Conservation (phyloP, 2,329 filamentous ascomycete species). For the Fusarium papillatum region DNA sequence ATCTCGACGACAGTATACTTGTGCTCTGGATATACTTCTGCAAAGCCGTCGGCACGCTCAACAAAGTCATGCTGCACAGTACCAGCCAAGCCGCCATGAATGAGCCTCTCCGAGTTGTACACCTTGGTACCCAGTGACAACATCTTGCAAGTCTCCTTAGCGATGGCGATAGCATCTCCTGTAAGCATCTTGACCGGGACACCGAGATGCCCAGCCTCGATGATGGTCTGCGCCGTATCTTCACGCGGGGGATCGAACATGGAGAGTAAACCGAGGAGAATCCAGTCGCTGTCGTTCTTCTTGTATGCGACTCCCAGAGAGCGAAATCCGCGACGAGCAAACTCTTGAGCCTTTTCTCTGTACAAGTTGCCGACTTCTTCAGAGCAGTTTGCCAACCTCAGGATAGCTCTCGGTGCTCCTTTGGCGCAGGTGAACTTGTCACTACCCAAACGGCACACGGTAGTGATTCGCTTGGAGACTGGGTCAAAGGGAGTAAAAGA, state of each 20-base stretch:
- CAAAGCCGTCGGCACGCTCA: conserved; percentile 27
- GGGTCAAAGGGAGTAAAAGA: conserved; percentile 28
- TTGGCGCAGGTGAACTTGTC: conserved; percentile 17
- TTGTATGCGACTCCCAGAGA: conserved; percentile 33
- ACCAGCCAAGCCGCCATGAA: conserved; percentile 18
- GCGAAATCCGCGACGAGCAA: conserved; percentile 24
- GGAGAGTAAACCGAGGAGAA: conserved; percentile 18
- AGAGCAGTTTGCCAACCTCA: conserved; percentile 16
- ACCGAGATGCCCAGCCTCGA: conserved; percentile 22
- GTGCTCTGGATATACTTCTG: conserved; percentile 25
- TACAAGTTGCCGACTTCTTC: conserved; percentile 17
- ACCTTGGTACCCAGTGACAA: conserved; percentile 20
- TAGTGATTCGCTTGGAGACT: conserved; percentile 25
- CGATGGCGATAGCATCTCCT: conserved; percentile 28
- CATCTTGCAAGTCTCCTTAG: conserved; percentile 33
- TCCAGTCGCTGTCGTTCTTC: conserved; percentile 29
- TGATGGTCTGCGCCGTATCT: conserved; percentile 25
- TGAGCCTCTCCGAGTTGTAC: conserved; percentile 21
- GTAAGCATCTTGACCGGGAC: conserved; percentile 30
- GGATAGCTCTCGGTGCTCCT: conserved; percentile 15
- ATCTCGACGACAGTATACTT: conserved; percentile 30
- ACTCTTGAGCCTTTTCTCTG: conserved; percentile 27
- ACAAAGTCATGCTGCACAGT: conserved; percentile 33
- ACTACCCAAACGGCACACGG: conserved; percentile 16
- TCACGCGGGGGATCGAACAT: conserved; percentile 31